phyloP scores from a whole-genome alignment of 2,329 filamentous ascomycete genomes.

The Simplicillium aogashimaense region DNA sequence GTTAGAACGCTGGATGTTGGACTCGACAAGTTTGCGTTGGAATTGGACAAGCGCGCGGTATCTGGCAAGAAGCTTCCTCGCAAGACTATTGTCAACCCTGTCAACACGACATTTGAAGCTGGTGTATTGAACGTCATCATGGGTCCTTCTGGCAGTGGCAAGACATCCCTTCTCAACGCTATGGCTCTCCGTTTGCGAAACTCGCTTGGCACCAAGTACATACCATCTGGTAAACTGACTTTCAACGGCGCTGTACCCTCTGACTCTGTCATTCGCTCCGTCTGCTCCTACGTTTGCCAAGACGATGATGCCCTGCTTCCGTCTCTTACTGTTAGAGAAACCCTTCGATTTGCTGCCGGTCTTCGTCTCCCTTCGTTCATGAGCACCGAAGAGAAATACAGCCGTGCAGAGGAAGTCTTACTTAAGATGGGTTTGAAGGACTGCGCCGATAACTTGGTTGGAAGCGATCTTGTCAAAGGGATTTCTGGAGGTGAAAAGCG shows the following conservation, averaged over 20 bases:
- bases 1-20: conserved; percentile 54
- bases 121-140: conserved; percentile 68
- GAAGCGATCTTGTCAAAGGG: conserved; percentile 63
- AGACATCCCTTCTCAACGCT: conserved; percentile 64
- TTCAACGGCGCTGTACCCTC: conserved; percentile 64
- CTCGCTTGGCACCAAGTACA: conserved; percentile 52
- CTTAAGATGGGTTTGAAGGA: conserved; percentile 70
- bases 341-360: conserved; percentile 59
- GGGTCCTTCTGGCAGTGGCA: conserved; percentile 70
- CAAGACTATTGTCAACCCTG: conserved; percentile 55
- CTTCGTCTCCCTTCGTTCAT: conserved; percentile 62
- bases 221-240: conserved; percentile 48
- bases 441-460: conserved; percentile 65
- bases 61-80: conserved; percentile 39
- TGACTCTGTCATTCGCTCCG: conserved; percentile 56
- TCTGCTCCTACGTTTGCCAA: conserved; percentile 70
- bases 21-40: conserved; percentile 53
- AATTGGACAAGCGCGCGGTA: conserved; percentile 50
- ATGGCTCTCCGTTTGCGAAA: conserved; percentile 60
- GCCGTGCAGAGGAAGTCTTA: conserved; percentile 60
- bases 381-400: conserved; percentile 55
- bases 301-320: conserved; percentile 68
- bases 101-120: conserved; percentile 57
- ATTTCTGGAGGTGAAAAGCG: conserved; percentile 75
- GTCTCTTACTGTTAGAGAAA: conserved; percentile 67